Base-by-base conservation (phyloP, 108 stramenopile species). In the Seminavis robusta region DNA sequence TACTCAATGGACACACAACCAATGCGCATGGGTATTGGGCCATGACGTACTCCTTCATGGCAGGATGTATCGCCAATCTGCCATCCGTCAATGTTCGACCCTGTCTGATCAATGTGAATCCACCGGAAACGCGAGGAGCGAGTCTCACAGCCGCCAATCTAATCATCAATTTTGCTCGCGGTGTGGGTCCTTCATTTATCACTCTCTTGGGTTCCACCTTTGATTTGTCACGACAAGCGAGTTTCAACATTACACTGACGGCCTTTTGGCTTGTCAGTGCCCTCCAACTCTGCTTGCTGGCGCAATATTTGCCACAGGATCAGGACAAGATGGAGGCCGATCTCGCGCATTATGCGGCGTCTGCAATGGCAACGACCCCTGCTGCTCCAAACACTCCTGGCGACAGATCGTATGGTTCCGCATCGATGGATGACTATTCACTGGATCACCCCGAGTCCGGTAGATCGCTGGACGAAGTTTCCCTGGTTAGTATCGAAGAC, bases 101-200 rank as follows among this genome's bases (percentile, higher is more conserved):
- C 6, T 83, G 81, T 45, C 59, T 87, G 47, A 55, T 84, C 40
- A 86, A 86, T 48, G 78, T 79, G 34, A 86, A 86, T 71, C 84
- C 84, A 39, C 84, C 84, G 16, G 84, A 86, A 67, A 74, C 80
- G 4, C 44, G 84, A 51, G 84, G 84, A 39, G 84, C 84, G 4
- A 73, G 78, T 23, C 45, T 86, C 51, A 86, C 84, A 10, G 78
- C 84, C 3, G 74, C 75, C 27, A 86, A 86, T 51, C 39, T 86
- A 9, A 56, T 86, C 15, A 65, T 86, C 7, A 70, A 76, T 19
- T 38, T 79, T 24, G 84, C 73, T 31, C 62, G 84, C 43, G 84
- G 84, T n/a, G 46, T 73, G 24, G 84, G 84, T 21, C 78, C 84
- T 5, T 67, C 58, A 33, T 74, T 62, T 40, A 61, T 86, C 48